A percentile compares a stretch with the other conserved stretches of the same genome.
Evolutionary conservation across 805 yeast species (phyloP).

Genomic region (Pichia phayaonensis): DNA sequence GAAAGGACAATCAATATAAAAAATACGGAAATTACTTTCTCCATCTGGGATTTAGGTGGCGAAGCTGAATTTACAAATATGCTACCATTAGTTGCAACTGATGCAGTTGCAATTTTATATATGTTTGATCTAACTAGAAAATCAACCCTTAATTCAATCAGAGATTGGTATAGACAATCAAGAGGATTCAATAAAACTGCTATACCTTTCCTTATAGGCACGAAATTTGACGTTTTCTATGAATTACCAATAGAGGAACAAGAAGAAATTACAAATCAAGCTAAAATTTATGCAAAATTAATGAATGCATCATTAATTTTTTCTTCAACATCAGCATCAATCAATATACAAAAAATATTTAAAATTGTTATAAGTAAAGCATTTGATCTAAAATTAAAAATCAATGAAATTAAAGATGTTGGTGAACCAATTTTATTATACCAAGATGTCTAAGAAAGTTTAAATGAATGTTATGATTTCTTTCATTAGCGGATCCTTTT

Average conservation of each 20-base stretch:
- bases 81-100: conserved; percentile 88
- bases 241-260: conserved; percentile 76
- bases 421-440: conserved; percentile 92
- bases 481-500: conserved; percentile 42
- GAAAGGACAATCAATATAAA: conserved; percentile 80
- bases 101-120: conserved; percentile 84
- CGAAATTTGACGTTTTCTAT: conserved; percentile 84
- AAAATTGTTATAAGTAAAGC: conserved; percentile 86
- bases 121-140: conserved; percentile 87
- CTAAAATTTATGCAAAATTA: conserved; percentile 77
- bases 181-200: conserved; percentile 86
- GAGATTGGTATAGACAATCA: conserved; percentile 93
- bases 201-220: conserved; percentile 85
- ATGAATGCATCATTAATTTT: conserved; percentile 82
- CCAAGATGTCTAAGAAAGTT: conserved; percentile 21
- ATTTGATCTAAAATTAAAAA: conserved; percentile 72
- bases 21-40: conserved; percentile 80
- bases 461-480: conserved; percentile 17
- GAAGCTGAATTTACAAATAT: conserved; percentile 90
- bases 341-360: conserved; percentile 89
- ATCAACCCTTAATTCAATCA: conserved; percentile 76
- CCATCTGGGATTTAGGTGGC: conserved; percentile 96
- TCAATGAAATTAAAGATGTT: conserved; percentile 73
- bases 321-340: conserved; percentile 86
- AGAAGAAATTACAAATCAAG: conserved; percentile 72